These are phyloP conservation scores for Phytopythium helicoides DNA, from an alignment of 352 stramenopile species.

Conservation along the genomic window DNA sequence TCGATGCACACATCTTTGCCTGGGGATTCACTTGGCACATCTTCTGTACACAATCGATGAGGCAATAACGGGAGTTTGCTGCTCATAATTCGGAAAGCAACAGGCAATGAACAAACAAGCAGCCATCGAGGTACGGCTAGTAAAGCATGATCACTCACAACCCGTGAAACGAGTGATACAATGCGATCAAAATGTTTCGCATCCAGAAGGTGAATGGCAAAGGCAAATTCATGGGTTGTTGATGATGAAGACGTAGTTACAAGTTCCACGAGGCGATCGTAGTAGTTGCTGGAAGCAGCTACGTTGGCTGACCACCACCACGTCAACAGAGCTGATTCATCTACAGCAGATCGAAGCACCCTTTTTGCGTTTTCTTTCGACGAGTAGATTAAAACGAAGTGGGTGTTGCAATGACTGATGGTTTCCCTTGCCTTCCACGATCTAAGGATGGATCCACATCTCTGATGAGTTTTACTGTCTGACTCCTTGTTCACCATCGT, in stretches of 20 bases:
- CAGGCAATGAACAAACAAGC: slow-evolving; percentile 24
- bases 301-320: neutral
- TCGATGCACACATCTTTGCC: too few relatives aligned
- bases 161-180: slow-evolving; percentile 35
- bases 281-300: neutral
- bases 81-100: slow-evolving; percentile 31
- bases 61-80: slow-evolving; percentile 25
- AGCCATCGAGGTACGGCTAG: slow-evolving; percentile 52
- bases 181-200: slow-evolving; percentile 24
- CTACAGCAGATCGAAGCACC: too few relatives aligned
- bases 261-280: neutral
- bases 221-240: slow-evolving; percentile 3
- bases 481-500: too few relatives aligned
- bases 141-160: slow-evolving; percentile 54
- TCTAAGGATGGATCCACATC: too few relatives aligned
- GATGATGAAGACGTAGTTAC: neutral
- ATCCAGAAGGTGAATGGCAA: slow-evolving; percentile 40
- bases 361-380: too few relatives aligned
- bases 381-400: too few relatives aligned
- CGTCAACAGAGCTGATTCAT: too few relatives aligned
- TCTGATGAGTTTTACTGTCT: too few relatives aligned
- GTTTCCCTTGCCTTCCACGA: too few relatives aligned
- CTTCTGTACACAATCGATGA: slow-evolving; percentile 10
- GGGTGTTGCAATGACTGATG: too few relatives aligned
- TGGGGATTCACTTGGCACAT: too few relatives aligned